Percentiles rank a stretch among this genome's conserved stretches.
These are phyloP conservation scores for Penicillium sp. DNA, from an alignment of 2,329 filamentous ascomycete genomes.

Conservation along the genomic window DNA sequence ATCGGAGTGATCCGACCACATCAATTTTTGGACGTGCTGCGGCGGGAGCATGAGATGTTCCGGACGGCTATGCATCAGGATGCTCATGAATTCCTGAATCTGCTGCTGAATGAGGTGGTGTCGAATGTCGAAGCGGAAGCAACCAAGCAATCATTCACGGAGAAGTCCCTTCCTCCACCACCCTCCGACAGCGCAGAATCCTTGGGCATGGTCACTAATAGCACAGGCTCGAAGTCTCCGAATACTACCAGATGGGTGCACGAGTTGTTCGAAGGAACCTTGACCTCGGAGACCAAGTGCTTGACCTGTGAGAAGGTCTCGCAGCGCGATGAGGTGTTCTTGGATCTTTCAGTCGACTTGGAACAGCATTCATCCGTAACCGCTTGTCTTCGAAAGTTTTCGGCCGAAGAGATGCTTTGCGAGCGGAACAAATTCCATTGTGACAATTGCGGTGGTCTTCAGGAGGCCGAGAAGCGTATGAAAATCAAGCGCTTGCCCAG, in stretches of 20 bases:
- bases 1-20: conserved; percentile 91
- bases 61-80: conserved; percentile 97
- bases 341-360: conserved; percentile 94
- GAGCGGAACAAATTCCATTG: conserved; percentile 99
- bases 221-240: conserved; percentile 59
- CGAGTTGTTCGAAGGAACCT: conserved; percentile 90
- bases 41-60: conserved; percentile 96
- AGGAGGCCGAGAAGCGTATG: conserved; percentile 99
- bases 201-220: conserved; percentile 60
- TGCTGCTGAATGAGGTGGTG: conserved; percentile 95
- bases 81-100: conserved; percentile 93
- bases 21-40: conserved; percentile 91
- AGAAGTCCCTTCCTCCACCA: conserved; percentile 58
- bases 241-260: conserved; percentile 89
- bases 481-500: conserved; percentile 95
- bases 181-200: conserved; percentile 49
- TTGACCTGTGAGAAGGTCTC: conserved; percentile 95
- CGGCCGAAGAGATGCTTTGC: conserved; percentile 96
- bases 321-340: conserved; percentile 91
- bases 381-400: conserved; percentile 93
- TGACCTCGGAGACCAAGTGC: conserved; percentile 96
- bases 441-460: conserved; percentile 92
- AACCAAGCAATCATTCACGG: conserved; percentile 39
- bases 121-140: conserved; percentile 91
- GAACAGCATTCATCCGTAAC: conserved; percentile 96